Evolutionary conservation across 345 rosid species (phyloP).

Genomic region (Nephelium lappaceum): DNA sequence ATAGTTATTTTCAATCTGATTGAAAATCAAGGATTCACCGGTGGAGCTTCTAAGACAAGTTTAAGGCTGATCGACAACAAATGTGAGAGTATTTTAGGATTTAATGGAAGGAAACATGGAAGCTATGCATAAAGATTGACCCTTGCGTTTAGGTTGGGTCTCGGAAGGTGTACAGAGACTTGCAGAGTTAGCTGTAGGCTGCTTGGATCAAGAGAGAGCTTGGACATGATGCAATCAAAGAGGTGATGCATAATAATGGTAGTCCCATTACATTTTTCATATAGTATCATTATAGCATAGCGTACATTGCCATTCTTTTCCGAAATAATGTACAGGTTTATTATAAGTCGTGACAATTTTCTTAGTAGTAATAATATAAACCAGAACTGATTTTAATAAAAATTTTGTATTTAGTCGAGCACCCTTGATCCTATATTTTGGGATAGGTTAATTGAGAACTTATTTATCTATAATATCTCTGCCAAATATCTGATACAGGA

Average conservation of each 20-base stretch:
- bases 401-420: not conserved
- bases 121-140: slow-evolving; percentile 21
- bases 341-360: not conserved
- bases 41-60: not conserved
- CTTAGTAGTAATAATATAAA: not conserved
- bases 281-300: slow-evolving; percentile 7
- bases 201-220: slow-evolving; percentile 5
- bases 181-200: slow-evolving; percentile 28
- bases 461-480: too few relatives aligned
- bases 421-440: not conserved
- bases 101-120: slow-evolving; percentile 3
- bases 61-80: not conserved
- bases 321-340: slow-evolving; percentile 16
- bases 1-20: slow-evolving; percentile 68
- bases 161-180: slow-evolving; percentile 30
- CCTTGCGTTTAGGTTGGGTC: slow-evolving; percentile 29
- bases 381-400: not conserved
- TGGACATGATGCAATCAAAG: not conserved
- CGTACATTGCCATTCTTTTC: slow-evolving; percentile 15
- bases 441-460: too few relatives aligned
- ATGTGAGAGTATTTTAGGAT: not conserved
- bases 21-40: slow-evolving; percentile 20
- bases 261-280: slow-evolving; percentile 1
- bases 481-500: too few relatives aligned
- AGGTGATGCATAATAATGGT: not conserved